Conservation (phyloP, 1,284 basidiomycete genomes). For the Xerocomus amazonicus region DNA sequence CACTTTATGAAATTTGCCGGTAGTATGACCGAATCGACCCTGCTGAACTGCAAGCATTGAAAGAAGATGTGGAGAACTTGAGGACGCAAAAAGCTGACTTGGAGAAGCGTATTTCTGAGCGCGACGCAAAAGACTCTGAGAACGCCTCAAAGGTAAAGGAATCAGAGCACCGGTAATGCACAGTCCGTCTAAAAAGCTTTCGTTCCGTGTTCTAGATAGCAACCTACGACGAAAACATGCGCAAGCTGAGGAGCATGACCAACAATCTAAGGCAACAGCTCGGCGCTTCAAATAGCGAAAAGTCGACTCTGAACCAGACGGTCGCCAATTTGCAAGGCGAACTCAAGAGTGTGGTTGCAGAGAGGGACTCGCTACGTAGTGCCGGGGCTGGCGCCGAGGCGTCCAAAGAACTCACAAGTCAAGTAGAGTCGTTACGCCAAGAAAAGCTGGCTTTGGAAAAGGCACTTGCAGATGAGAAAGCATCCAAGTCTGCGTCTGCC, state of each 20-base stretch:
- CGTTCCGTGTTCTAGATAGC: constrained; percentile 24
- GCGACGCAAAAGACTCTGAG: constrained; percentile 38
- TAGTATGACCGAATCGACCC: constrained; percentile 88
- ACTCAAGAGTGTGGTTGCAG: constrained; percentile 33
- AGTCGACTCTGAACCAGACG: constrained; percentile 36
- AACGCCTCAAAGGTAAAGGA: constrained; percentile 37
- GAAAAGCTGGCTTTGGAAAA: constrained; percentile 46
- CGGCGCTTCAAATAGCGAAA: constrained; percentile 34
- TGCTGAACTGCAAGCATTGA: constrained; percentile 79
- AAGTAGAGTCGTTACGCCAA: constrained; percentile 39
- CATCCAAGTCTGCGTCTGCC: constrained; percentile 26
- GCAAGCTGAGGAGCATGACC: constrained; percentile 29
- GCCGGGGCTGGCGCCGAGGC: constrained; percentile 15
- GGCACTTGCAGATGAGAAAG: constrained; percentile 38
- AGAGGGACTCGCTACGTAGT: constrained; percentile 33
- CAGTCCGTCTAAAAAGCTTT: background rate
- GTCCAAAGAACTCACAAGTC: constrained; percentile 31
- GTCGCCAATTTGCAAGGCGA: constrained; percentile 32
- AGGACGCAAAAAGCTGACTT: constrained; percentile 42
- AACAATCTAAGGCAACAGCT: constrained; percentile 34
- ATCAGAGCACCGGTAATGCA: background rate
- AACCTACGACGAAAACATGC: constrained; percentile 34
- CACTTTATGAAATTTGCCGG: background rate
- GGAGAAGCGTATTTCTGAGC: constrained; percentile 38
- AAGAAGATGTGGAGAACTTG: constrained; percentile 64